Conservation (phyloP, 2,329 filamentous ascomycete genomes). For the Pseudocercospora cruenta region DNA sequence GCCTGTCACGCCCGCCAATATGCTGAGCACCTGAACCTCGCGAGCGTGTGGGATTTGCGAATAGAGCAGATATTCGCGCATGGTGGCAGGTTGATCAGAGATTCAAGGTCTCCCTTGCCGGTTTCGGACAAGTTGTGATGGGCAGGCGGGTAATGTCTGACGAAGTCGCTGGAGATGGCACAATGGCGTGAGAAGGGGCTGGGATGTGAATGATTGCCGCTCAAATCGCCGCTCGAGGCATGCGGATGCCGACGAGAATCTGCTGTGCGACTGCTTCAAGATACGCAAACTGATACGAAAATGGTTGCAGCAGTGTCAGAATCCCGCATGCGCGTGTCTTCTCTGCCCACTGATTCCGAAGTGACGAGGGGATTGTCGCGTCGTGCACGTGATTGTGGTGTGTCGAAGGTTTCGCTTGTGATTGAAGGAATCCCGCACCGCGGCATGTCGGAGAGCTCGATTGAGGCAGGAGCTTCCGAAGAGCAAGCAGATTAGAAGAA, state of each 20-base stretch:
- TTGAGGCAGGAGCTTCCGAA: background rate
- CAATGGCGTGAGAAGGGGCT: slow-evolving; percentile 16
- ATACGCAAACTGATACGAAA: background rate
- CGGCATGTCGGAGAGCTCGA: background rate
- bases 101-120: background rate
- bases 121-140: slow-evolving; percentile 11
- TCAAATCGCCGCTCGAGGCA: background rate
- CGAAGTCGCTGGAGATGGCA: slow-evolving; percentile 9
- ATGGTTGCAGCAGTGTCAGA: background rate
- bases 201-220: background rate
- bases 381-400: background rate
- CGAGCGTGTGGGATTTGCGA: slow-evolving; percentile 60
- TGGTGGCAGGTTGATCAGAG: slow-evolving; percentile 37
- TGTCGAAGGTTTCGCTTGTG: background rate
- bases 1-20: slow-evolving; percentile 63
- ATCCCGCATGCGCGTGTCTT: background rate
- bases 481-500: background rate
- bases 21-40: slow-evolving; percentile 63
- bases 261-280: background rate
- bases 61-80: slow-evolving; percentile 67
- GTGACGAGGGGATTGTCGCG: background rate
- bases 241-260: background rate
- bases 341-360: background rate
- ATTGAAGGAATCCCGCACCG: background rate
- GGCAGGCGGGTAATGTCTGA: background rate